Conservation (phyloP, 2,329 filamentous ascomycete genomes). For the Cercospora citrullina region DNA sequence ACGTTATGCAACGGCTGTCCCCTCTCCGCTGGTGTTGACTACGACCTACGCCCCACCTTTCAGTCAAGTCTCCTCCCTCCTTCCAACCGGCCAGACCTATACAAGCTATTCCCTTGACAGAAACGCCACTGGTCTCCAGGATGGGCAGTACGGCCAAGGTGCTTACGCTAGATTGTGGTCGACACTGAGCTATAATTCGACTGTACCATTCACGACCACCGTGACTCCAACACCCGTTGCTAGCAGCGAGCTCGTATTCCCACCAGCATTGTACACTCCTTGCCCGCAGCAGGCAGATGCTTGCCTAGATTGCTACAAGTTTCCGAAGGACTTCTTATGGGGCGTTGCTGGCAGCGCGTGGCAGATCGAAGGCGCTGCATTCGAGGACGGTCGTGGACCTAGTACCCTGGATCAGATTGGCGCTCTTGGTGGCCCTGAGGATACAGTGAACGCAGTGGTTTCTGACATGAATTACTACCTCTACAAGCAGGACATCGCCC, state of each 20-base stretch:
- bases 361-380: constrained; percentile 39
- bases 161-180: constrained; percentile 29
- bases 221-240: constrained; percentile 40
- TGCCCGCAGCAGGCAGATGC: constrained; percentile 34
- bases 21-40: constrained; percentile 22
- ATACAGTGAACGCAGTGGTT: constrained; percentile 32
- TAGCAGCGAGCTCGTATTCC: constrained; percentile 38
- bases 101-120: constrained; percentile 27
- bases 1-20: constrained; percentile 27
- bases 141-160: constrained; percentile 28
- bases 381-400: constrained; percentile 36
- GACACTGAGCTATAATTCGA: constrained; percentile 25
- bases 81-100: constrained; percentile 24
- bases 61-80: constrained; percentile 23
- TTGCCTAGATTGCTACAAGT: constrained; percentile 35
- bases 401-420: constrained; percentile 32
- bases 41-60: constrained; percentile 27
- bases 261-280: constrained; percentile 39
- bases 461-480: constrained; percentile 23
- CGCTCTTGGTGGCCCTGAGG: constrained; percentile 35
- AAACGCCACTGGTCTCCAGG: constrained; percentile 22
- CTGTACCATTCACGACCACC: constrained; percentile 35
- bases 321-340: constrained; percentile 37
- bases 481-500: constrained; percentile 28
- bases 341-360: constrained; percentile 39